These are phyloP conservation scores for Paracoccidioides lutzii DNA, from an alignment of 2,329 filamentous ascomycete genomes.

Conservation along the genomic window DNA sequence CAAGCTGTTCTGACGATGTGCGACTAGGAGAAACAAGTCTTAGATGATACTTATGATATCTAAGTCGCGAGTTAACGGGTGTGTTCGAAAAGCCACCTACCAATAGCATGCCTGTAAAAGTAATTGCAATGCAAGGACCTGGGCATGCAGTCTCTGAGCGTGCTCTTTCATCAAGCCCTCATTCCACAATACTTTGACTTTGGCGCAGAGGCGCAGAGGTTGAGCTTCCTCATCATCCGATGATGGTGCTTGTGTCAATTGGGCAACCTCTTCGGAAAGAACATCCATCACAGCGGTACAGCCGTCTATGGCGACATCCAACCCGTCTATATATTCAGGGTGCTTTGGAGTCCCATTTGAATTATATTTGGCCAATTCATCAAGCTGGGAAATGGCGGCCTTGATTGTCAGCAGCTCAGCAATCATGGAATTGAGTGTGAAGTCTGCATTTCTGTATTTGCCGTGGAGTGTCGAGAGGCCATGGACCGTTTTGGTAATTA, in stretches of 20 bases:
- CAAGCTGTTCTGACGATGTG: constrained; percentile 23
- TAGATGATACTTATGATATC: background rate
- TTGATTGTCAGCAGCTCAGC: constrained; percentile 25
- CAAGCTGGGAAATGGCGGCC: constrained; percentile 24
- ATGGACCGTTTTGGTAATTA: constrained; percentile 22
- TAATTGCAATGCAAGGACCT: constrained; percentile 26
- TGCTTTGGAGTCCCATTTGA: constrained; percentile 15
- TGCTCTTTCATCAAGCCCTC: constrained; percentile 26
- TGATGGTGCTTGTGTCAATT: constrained; percentile 15
- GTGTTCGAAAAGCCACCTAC: constrained; percentile 13
- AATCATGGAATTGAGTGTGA: constrained; percentile 27
- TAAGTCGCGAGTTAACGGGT: background rate
- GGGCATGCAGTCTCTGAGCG: constrained; percentile 23
- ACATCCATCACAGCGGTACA: constrained; percentile 26
- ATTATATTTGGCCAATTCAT: constrained; percentile 22
- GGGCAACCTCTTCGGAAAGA: constrained; percentile 22
- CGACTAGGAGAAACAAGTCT: constrained; percentile 13
- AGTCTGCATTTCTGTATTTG: constrained; percentile 26
- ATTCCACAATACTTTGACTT: constrained; percentile 24
- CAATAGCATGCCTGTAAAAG: constrained; percentile 29
- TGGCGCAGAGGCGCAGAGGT: constrained; percentile 15
- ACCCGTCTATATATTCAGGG: constrained; percentile 17
- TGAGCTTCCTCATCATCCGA: constrained; percentile 10
- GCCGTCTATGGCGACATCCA: constrained; percentile 24
- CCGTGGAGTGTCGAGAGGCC: constrained; percentile 22